Base-by-base conservation (phyloP, 192 early-diverging fungal genomes). In the Dissophora ornata region DNA sequence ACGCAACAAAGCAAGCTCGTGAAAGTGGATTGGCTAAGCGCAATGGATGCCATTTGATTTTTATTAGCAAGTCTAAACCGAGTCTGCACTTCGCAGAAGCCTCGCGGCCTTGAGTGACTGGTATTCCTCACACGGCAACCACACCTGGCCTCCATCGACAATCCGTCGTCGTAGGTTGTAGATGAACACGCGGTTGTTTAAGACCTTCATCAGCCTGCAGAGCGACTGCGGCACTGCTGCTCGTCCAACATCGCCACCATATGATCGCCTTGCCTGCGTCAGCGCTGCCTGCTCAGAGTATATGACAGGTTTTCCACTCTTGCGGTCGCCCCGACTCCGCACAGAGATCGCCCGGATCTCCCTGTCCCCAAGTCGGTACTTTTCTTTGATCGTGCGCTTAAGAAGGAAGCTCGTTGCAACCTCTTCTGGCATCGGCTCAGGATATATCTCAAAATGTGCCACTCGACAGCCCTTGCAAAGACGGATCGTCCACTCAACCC, bases 161-260 rank as follows among this genome's bases (percentile, higher is more conserved):
- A 44, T 29, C 7, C 18, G 19, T 29, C 16, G 42, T 47, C 57
- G 41, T 10, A n/a, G 44, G 13, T 42, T 10, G 33, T 60, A 60
- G 1, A 46, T 19, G 44, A 9, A 32, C 19, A 21, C 18, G 15
- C 44, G 18, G 13, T 44, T 33, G 3, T 33, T 2, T 29, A 60
- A 21, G 6, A 22, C n/a, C 42, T 29, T 16, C 57, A 46, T 22
- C 29, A 18, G 57, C 18, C 12, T 32, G 11, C 28, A n/a, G 18
- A 60, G n/a, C 10, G 42, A 46, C 22, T 33, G 30, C 5, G 24
- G 24, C 25, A 60, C 4, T 0, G 57, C 57, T n/a, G 30, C 3
- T 9, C 28, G 1, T 2, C 60, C 60, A 33, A 62, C 47, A 62
- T 62, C 60, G 10, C 60, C 60, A 25, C 60, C 60, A 38, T 41